phyloP scores from a whole-genome alignment of 1,284 basidiomycete species.

The Erythrobasidium hasegawianum region DNA sequence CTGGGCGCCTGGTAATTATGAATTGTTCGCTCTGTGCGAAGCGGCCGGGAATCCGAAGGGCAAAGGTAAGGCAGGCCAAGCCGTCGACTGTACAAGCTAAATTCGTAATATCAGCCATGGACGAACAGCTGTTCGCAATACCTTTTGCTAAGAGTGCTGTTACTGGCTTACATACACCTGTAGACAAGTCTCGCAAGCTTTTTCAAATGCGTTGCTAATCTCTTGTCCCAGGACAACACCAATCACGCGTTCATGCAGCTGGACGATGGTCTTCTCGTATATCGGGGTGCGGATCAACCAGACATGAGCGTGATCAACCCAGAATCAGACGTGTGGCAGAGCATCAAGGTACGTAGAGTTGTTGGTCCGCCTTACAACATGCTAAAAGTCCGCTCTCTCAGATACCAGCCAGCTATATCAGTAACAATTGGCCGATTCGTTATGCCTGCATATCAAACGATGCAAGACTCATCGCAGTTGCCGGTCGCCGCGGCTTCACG shows the following conservation, averaged over 20 bases:
- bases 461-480: constrained; percentile 86
- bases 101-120: constrained; percentile 35
- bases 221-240: constrained; percentile 69
- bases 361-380: background rate
- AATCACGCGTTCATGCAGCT: constrained; percentile 92
- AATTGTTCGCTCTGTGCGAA: constrained; percentile 63
- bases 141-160: constrained; percentile 95
- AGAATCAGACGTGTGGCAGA: constrained; percentile 97
- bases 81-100: too few species aligned
- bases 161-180: constrained; percentile 84
- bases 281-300: constrained; percentile 92
- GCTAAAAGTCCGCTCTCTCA: constrained; percentile 45
- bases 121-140: constrained; percentile 69
- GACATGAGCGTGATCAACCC: constrained; percentile 98
- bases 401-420: constrained; percentile 85
- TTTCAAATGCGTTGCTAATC: background rate
- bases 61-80: constrained; percentile 33
- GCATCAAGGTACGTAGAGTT: constrained; percentile 65
- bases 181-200: constrained; percentile 48
- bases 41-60: constrained; percentile 39
- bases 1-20: constrained; percentile 85
- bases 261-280: constrained; percentile 91
- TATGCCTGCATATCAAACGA: constrained; percentile 89
- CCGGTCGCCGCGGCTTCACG: constrained; percentile 81
- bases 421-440: constrained; percentile 89